Evolutionary conservation across 1,284 basidiomycete genomes (phyloP).

Genomic region (Ustilago shanxiensis): DNA sequence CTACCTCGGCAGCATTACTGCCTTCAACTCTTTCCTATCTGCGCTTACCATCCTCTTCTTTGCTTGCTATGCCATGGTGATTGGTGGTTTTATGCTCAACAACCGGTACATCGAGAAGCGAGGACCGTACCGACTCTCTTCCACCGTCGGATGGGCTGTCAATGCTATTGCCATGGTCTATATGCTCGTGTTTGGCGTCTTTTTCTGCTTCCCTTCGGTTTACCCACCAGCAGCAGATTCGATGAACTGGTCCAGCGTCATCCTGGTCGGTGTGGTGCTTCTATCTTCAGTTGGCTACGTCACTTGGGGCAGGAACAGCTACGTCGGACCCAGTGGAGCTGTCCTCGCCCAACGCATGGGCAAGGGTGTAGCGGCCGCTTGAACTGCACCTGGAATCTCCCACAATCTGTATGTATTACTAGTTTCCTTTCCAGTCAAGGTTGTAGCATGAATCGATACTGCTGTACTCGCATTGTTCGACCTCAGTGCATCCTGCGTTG

Average conservation of each 20-base stretch:
- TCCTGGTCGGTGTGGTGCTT: constrained; percentile 27
- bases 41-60: constrained; percentile 43
- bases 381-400: neutral
- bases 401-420: neutral
- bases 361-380: neutral
- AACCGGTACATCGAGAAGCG: constrained; percentile 23
- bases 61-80: constrained; percentile 36
- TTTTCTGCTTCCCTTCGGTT: constrained; percentile 39
- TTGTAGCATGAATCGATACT: too few species aligned
- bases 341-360: constrained; percentile 30
- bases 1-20: constrained; percentile 40
- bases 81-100: constrained; percentile 39
- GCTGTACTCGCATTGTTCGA: too few species aligned
- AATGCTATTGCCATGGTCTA: constrained; percentile 32
- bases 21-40: constrained; percentile 42
- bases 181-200: constrained; percentile 36
- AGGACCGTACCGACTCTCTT: constrained; percentile 27
- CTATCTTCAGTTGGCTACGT: constrained; percentile 28
- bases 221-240: constrained; percentile 25
- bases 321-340: constrained; percentile 30
- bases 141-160: constrained; percentile 24
- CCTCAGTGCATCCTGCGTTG: too few species aligned
- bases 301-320: constrained; percentile 35
- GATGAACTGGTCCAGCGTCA: constrained; percentile 46
- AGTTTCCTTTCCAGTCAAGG: neutral